Conservation (phyloP, 345 rosid genomes). For the Euphorbia pulcherrima region DNA sequence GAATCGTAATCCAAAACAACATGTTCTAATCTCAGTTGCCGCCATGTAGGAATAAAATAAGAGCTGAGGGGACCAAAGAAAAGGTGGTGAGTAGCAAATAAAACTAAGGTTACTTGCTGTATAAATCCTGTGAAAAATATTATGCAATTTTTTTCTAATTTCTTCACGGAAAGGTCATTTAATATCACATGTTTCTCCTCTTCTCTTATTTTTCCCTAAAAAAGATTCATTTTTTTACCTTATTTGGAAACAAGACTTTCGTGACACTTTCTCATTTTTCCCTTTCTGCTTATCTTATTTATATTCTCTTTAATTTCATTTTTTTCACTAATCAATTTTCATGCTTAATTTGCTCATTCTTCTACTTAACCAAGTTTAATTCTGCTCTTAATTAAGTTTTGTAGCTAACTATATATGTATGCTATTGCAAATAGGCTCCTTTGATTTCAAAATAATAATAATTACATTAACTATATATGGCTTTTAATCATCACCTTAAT, state of each 20-base stretch:
- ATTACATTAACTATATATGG: background rate
- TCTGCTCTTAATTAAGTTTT: background rate
- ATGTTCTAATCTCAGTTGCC: too few relatives aligned
- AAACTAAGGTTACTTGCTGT: conserved; percentile 1
- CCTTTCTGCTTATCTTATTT: background rate
- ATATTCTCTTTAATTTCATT: conserved; percentile 1
- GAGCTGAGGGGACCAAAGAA: conserved; percentile 11
- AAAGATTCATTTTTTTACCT: conserved; percentile 27
- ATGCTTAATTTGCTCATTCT: background rate
- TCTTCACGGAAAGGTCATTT: conserved; percentile 40
- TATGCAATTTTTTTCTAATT: conserved; percentile 1
- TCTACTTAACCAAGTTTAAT: background rate
- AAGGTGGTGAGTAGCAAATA: background rate
- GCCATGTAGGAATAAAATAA: too few relatives aligned
- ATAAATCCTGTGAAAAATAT: conserved; percentile 21
- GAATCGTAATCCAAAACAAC: too few relatives aligned
- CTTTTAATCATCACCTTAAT: background rate
- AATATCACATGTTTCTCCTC: conserved; percentile 41
- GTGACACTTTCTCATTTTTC: conserved; percentile 26
- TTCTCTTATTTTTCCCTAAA: conserved; percentile 17
- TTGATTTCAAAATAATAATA: too few relatives aligned
- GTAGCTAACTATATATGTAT: background rate
- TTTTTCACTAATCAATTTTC: conserved; percentile 17
- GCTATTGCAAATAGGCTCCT: too few relatives aligned
- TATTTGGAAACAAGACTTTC: conserved; percentile 29